These are phyloP conservation scores for Xylariaceae sp. DNA, from an alignment of 2,329 filamentous ascomycete species.

Conservation along the genomic window DNA sequence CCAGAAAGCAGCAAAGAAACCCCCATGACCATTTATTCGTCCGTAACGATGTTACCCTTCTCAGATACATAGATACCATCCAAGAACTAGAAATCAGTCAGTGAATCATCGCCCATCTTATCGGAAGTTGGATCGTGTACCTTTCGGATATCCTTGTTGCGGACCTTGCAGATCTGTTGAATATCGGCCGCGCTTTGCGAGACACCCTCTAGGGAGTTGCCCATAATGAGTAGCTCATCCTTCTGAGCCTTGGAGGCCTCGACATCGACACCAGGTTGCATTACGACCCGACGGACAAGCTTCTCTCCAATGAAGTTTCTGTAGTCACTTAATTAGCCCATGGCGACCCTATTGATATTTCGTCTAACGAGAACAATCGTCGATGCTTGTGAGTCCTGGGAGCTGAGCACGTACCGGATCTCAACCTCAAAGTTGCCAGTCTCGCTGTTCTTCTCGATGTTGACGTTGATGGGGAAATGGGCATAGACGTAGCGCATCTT, in stretches of 20 bases:
- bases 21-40: slow-evolving; percentile 46
- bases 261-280: slow-evolving; percentile 87
- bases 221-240: slow-evolving; percentile 90
- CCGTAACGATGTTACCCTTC: slow-evolving; percentile 88
- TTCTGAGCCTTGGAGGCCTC: slow-evolving; percentile 88
- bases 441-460: slow-evolving; percentile 93
- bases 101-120: slow-evolving; percentile 3
- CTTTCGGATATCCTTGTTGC: slow-evolving; percentile 99
- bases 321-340: slow-evolving; percentile 2
- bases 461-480: slow-evolving; percentile 99
- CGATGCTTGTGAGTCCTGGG: background rate
- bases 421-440: slow-evolving; percentile 86
- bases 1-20: slow-evolving; percentile 58
- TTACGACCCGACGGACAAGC: slow-evolving; percentile 87
- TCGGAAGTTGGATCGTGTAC: slow-evolving; percentile 39
- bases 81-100: slow-evolving; percentile 69
- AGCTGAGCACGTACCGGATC: slow-evolving; percentile 72
- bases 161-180: slow-evolving; percentile 98
- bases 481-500: slow-evolving; percentile 99
- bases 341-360: background rate
- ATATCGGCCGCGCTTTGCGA: slow-evolving; percentile 99
- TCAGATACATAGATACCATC: slow-evolving; percentile 99
- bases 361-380: too few relatives aligned
- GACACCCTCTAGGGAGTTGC: slow-evolving; percentile 95
- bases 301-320: slow-evolving; percentile 99